Base-by-base conservation (phyloP, 345 rosid genomes). In the Citrus unshiu region DNA sequence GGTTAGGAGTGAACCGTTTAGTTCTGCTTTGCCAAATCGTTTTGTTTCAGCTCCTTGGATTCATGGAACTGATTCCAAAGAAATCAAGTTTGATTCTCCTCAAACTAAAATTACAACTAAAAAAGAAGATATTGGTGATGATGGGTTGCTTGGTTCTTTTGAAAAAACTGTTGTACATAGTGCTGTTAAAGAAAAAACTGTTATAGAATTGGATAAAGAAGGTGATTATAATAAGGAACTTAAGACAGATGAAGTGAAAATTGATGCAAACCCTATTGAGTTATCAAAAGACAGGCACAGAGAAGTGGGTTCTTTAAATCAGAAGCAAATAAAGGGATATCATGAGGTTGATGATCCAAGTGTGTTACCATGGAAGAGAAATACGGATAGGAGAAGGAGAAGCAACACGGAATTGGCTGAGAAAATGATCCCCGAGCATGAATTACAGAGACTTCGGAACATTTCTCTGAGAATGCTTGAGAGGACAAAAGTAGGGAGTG, bases 401-500 rank as follows among this genome's bases (percentile, higher is more conserved):
- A 89, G 89, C 75, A 86, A 87, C 63, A 81, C 93, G 0, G 80
- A 84, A 73, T 79, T 85, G 80, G 95, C 92, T 0, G 93, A 91
- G 88, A 86, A 76, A 40, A 73, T 73, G 25, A 67, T 93, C 70
- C 98, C 98, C 1, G 95, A 87, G 73, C 92, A 91, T 68, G 97
- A 95, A 79, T 68, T 95, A 64, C 87, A 21, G 83, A 89, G 98
- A 91, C 86, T 92, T 12, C 89, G 98, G 86, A 91, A 87, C 30
- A 39, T 91, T 79, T 85, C 98, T 32, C 77, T 93, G 83, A 88
- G 97, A 86, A 95, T 91, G 95, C 77, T 88, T 60, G 97, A 92
- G 87, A 92, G 99, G 86, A 80, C 81, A 6, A 93, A 93, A 85
- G 98, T 95, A 34, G 94, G 97, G 37, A 84, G 84, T 57, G 92